Conservation (phyloP, 257 asterid genomes). For the Cinchona pubescens region DNA sequence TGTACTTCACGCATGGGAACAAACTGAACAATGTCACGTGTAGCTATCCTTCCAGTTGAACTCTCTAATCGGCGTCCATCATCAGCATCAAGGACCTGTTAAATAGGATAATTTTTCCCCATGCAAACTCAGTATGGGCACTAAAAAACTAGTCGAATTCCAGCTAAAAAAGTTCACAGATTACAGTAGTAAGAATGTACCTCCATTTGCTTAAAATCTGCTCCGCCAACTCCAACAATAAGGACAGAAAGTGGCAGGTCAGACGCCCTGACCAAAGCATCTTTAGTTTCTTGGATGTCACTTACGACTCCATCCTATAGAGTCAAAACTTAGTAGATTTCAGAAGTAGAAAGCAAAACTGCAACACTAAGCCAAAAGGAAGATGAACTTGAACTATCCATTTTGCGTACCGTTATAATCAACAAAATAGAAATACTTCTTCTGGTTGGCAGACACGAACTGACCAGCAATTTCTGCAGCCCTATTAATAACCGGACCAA, state of each 20-base stretch:
- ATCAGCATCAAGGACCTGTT: slow-evolving; percentile 77
- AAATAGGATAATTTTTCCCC: not conserved
- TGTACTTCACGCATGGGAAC: slow-evolving; percentile 85
- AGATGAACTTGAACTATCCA: too few species aligned
- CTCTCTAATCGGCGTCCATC: slow-evolving; percentile 61
- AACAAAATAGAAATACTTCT: slow-evolving; percentile 62
- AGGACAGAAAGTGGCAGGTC: slow-evolving; percentile 79
- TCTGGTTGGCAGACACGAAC: slow-evolving; percentile 44
- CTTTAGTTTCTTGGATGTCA: slow-evolving; percentile 60
- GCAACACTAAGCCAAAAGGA: too few species aligned
- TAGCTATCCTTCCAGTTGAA: slow-evolving; percentile 66
- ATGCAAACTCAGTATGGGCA: not conserved
- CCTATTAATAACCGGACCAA: slow-evolving; percentile 66
- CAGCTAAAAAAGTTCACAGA: not conserved
- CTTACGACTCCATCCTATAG: slow-evolving; percentile 72
- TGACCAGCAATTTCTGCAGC: slow-evolving; percentile 70
- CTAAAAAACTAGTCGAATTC: not conserved
- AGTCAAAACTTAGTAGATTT: not conserved
- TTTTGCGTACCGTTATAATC: slow-evolving; percentile 58
- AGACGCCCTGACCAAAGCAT: slow-evolving; percentile 67
- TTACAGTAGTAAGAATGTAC: slow-evolving; percentile 24
- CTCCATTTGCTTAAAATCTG: slow-evolving; percentile 75
- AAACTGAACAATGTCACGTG: slow-evolving; percentile 77
- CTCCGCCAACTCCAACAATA: slow-evolving; percentile 77
- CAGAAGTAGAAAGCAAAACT: not conserved